Conservation (phyloP, 129 eudicot genomes). For the Mikania micrantha region DNA sequence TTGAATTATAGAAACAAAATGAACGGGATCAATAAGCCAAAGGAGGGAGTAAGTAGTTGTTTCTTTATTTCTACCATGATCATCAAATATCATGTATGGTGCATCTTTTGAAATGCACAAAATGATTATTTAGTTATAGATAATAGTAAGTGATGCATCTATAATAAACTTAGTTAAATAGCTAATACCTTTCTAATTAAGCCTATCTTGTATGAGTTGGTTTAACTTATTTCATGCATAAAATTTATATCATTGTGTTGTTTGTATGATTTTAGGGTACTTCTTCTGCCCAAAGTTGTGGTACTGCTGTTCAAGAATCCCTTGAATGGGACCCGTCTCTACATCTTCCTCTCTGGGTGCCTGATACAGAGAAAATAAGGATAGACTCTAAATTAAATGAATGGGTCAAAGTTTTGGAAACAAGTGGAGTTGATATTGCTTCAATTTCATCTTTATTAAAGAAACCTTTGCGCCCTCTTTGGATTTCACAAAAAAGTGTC, state of each 20-base stretch:
- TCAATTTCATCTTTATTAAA: slow-evolving; percentile 46
- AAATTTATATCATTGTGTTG: not conserved
- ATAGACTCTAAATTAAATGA: slow-evolving; percentile 53
- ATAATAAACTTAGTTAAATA: not conserved
- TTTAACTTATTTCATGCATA: not conserved
- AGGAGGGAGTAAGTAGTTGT: no score
- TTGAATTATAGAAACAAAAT: no score
- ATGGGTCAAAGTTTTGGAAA: slow-evolving; percentile 59
- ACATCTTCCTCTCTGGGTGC: slow-evolving; percentile 94
- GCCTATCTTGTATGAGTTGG: not conserved
- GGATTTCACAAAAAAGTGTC: slow-evolving; percentile 90
- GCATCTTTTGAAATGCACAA: no score
- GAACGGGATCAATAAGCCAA: no score
- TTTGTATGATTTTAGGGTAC: slow-evolving; percentile 31
- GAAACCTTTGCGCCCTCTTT: slow-evolving; percentile 83
- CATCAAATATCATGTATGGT: no score
- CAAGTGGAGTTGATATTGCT: slow-evolving; percentile 84
- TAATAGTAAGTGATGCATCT: not conserved
- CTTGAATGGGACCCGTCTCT: slow-evolving; percentile 69
- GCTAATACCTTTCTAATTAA: not conserved
- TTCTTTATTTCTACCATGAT: no score
- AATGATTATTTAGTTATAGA: not conserved
- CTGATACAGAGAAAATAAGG: slow-evolving; percentile 54
- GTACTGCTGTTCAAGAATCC: slow-evolving; percentile 11
- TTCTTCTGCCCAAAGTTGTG: no score